A percentile compares a stretch with the other conserved stretches of the same genome.
These are phyloP conservation scores for Allium sativum DNA, from an alignment of 106 monocot genomes.

Conservation along the genomic window DNA sequence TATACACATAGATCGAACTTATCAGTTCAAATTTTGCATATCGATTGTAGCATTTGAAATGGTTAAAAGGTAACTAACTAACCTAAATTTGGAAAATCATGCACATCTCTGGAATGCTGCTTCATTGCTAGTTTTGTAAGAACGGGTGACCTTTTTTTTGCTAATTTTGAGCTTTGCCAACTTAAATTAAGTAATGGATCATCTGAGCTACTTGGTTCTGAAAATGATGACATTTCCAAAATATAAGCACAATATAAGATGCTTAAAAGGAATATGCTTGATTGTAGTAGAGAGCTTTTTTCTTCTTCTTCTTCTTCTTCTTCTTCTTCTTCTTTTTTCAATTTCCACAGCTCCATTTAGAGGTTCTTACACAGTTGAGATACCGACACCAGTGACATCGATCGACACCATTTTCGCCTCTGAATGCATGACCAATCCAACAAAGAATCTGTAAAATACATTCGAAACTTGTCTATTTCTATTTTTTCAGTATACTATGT, in stretches of 20 bases:
- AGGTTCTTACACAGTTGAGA: constrained; percentile 59
- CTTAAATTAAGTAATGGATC: constrained; percentile 14
- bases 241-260: too few relatives aligned
- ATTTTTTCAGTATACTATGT: too few relatives aligned
- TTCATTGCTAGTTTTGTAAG: constrained; percentile 37
- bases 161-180: constrained; percentile 17
- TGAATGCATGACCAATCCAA: constrained; percentile 45
- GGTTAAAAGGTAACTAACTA: neutral
- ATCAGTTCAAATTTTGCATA: too few relatives aligned
- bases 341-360: constrained; percentile 47
- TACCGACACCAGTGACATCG: constrained; percentile 78
- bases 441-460: constrained; percentile 30
- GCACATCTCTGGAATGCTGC: constrained; percentile 11
- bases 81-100: constrained; percentile 11
- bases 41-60: too few relatives aligned
- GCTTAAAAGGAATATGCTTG: too few relatives aligned
- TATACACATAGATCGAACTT: too few relatives aligned
- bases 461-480: too few relatives aligned
- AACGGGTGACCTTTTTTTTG: constrained; percentile 12
- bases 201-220: constrained; percentile 35
- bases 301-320: too few relatives aligned
- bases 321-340: constrained; percentile 18
- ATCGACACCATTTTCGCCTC: constrained; percentile 43
- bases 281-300: too few relatives aligned
- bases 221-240: constrained; percentile 49